Conservation (phyloP, 1,139 yeast species). For the Scheffersomyces parashehatae region DNA sequence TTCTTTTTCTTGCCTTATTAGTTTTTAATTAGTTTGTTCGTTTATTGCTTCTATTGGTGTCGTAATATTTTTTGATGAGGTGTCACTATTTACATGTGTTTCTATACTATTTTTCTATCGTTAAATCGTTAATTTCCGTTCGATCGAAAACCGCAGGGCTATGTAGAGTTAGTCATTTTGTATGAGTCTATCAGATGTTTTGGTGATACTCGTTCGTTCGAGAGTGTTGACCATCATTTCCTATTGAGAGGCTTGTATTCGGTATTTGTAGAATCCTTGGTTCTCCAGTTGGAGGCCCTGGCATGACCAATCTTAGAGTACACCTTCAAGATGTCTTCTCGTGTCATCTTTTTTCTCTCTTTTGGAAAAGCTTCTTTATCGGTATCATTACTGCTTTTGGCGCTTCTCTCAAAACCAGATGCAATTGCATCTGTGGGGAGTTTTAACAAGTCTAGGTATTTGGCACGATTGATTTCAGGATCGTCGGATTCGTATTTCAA, state of each 20-base stretch:
- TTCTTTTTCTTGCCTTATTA: too few relatives aligned
- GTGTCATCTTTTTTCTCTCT: constrained; percentile 3
- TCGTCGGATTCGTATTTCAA: constrained; percentile 1
- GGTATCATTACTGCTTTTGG: not conserved
- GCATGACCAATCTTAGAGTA: constrained; percentile 31
- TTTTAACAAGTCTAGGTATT: constrained; percentile 10
- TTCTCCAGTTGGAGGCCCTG: constrained; percentile 26
- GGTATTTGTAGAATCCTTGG: constrained; percentile 21
- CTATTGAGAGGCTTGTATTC: constrained; percentile 16
- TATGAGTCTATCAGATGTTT: not conserved
- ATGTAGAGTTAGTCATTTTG: too few relatives aligned
- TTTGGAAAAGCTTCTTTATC: not conserved
- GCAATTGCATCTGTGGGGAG: constrained; percentile 11
- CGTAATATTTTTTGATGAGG: too few relatives aligned
- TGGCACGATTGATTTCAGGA: constrained; percentile 3
- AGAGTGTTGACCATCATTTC: not conserved
- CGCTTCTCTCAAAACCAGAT: constrained; percentile 3
- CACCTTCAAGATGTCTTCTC: constrained; percentile 19
- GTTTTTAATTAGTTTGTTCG: too few relatives aligned
- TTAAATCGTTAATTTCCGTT: too few relatives aligned
- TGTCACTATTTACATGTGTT: too few relatives aligned
- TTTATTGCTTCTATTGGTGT: too few relatives aligned
- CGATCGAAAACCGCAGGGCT: too few relatives aligned
- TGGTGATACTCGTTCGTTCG: not conserved
- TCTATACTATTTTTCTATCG: too few relatives aligned